These are phyloP conservation scores for Aquilaria malaccensis DNA, from an alignment of 345 rosid genomes.

Conservation along the genomic window DNA sequence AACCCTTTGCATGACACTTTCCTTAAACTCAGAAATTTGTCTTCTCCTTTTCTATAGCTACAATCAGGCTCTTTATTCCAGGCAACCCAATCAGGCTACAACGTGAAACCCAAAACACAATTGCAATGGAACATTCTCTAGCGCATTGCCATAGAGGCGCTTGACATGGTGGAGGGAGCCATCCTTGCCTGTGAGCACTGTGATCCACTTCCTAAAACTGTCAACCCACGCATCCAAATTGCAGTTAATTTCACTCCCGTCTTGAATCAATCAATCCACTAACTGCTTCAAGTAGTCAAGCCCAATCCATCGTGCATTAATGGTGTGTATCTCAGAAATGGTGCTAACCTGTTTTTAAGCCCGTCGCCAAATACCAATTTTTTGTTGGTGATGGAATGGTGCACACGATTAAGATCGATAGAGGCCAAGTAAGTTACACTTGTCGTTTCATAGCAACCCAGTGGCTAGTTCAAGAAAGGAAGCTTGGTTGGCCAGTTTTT, in stretches of 20 bases:
- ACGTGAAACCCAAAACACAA: constrained; percentile 12
- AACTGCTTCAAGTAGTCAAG: constrained; percentile 45
- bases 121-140: constrained; percentile 57
- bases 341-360: constrained; percentile 90
- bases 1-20: not conserved
- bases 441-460: constrained; percentile 84
- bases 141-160: constrained; percentile 52
- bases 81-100: too few species aligned
- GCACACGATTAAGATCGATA: constrained; percentile 41
- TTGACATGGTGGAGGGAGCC: constrained; percentile 59
- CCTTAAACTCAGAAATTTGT: too few species aligned
- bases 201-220: constrained; percentile 69
- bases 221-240: constrained; percentile 75
- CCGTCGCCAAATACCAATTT: constrained; percentile 78
- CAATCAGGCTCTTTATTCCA: too few species aligned
- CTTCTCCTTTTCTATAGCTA: too few species aligned
- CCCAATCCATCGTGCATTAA: constrained; percentile 66
- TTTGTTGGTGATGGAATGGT: constrained; percentile 98
- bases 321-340: constrained; percentile 89
- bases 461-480: constrained; percentile 46
- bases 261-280: constrained; percentile 51
- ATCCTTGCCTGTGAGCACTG: constrained; percentile 53
- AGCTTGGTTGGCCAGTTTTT: constrained; percentile 51
- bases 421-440: constrained; percentile 48
- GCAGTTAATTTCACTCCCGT: constrained; percentile 91